Evolutionary conservation across 169 alveolate species (phyloP), one percentile per base, ranked within the genome.

Genomic region (Babesia caballi): DNA sequence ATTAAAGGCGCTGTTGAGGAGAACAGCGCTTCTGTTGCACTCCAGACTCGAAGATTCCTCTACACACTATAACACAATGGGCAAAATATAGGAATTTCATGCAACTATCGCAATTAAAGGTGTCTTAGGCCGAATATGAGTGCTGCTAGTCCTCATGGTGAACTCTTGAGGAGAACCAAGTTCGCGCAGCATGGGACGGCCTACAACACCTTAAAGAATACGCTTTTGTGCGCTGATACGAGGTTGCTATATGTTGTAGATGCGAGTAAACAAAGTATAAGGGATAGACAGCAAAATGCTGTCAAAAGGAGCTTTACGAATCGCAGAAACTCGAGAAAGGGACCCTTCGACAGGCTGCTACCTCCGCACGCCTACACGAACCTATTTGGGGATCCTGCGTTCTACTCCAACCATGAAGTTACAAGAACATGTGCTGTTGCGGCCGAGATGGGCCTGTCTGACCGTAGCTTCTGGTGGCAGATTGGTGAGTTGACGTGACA

Each of bases 171-270:
- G 47, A 44, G 84, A 27, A 69, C 78, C 5, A 80, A 42, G 35
- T 80, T 65, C 56, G 77, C 78, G 33, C 88, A 80, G 68, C 66
- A 50, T 70, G 40, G 83, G 36, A 80, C 83, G 14, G 69, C 63
- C 23, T 80, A 70, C 47, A 52, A 69, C 61, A 61, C 76, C 36
- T 47, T 69, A 0, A 49, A 59, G 61, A 61, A 69, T 49, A 27
- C 78, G 2, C 59, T 69, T 0, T 21, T 63, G 36, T 12, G 66
- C 9, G 47, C n/a, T 12, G 41, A 44, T 7, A 30, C 70, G 23
- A 59, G 83, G 36, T 77, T 32, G 14, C 6, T 61, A 0, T 80
- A 57, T 44, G 35, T 67, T 5, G 69, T 53, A 38, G 88, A 61
- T 27, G 51, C 63, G 14, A 70, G 33, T 38, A 47, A 67, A n/a